A percentile compares a stretch with the other conserved stretches of the same genome.
Conservation (phyloP, 2,329 filamentous ascomycete species). For the Colletotrichum endophyticum region DNA sequence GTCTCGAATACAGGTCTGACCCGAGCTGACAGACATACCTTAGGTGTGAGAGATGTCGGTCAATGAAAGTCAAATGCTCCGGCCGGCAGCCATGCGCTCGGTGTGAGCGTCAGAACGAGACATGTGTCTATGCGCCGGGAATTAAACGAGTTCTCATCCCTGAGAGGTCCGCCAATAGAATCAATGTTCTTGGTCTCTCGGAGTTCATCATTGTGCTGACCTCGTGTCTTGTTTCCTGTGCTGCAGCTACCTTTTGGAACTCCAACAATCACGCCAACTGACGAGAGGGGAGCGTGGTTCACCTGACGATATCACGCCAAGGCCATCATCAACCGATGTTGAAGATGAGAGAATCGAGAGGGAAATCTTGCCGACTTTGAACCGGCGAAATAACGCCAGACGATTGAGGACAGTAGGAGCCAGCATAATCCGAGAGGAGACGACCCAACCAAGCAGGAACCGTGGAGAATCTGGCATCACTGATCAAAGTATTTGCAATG, state of each 20-base stretch:
- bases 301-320: fast-evolving
- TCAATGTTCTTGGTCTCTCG: background rate
- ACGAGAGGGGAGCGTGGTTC: background rate
- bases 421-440: background rate
- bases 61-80: background rate
- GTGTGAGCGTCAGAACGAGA: background rate
- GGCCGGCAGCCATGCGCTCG: background rate
- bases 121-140: background rate
- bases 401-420: background rate
- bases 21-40: background rate
- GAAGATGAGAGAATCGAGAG: background rate
- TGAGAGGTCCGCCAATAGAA: background rate
- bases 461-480: background rate
- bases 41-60: background rate
- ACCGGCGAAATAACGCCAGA: background rate
- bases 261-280: background rate
- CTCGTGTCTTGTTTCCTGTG: background rate
- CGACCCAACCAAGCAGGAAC: background rate
- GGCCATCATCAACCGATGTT: background rate
- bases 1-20: background rate
- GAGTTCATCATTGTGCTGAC: background rate
- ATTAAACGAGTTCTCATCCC: background rate
- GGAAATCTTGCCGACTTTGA: background rate
- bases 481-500: background rate
- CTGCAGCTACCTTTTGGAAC: background rate